These are phyloP conservation scores for Phytopythium delawarense DNA, from an alignment of 352 stramenopile genomes.

Conservation along the genomic window DNA sequence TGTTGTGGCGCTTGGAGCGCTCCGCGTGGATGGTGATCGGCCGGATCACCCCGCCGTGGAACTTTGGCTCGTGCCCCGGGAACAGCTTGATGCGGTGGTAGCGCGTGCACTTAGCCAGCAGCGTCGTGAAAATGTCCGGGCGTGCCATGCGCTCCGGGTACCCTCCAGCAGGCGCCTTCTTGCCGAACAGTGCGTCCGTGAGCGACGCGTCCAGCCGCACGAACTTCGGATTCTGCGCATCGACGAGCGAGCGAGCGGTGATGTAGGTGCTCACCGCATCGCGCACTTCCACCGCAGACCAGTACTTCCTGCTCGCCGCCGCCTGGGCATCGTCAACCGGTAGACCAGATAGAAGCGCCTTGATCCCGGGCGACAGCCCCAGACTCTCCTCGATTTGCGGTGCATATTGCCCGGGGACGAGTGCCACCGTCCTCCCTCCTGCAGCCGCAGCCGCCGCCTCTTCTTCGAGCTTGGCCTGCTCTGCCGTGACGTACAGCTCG, in stretches of 20 bases:
- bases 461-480: slow-evolving; percentile 47
- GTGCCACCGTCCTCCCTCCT: slow-evolving; percentile 26
- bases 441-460: slow-evolving; percentile 31
- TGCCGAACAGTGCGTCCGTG: slow-evolving; percentile 71
- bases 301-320: slow-evolving; percentile 39
- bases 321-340: slow-evolving; percentile 13
- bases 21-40: slow-evolving; percentile 67
- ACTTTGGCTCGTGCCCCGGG: slow-evolving; percentile 59
- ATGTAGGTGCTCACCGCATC: slow-evolving; percentile 63
- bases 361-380: slow-evolving; percentile 49
- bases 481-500: slow-evolving; percentile 44
- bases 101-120: slow-evolving; percentile 60
- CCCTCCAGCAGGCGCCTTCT: slow-evolving; percentile 47
- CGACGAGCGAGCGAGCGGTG: slow-evolving; percentile 46
- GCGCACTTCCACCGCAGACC: slow-evolving; percentile 41
- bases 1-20: slow-evolving; percentile 67
- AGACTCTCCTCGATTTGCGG: slow-evolving; percentile 68
- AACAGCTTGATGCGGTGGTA: slow-evolving; percentile 73
- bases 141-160: slow-evolving; percentile 59
- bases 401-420: slow-evolving; percentile 54
- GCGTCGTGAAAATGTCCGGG: slow-evolving; percentile 42
- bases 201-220: slow-evolving; percentile 57
- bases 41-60: slow-evolving; percentile 46
- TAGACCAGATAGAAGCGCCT: slow-evolving; percentile 39
- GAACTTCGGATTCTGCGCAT: slow-evolving; percentile 61